These are phyloP conservation scores for Trypanosoma congolense DNA, from an alignment of 208 protist species.

Conservation along the genomic window DNA sequence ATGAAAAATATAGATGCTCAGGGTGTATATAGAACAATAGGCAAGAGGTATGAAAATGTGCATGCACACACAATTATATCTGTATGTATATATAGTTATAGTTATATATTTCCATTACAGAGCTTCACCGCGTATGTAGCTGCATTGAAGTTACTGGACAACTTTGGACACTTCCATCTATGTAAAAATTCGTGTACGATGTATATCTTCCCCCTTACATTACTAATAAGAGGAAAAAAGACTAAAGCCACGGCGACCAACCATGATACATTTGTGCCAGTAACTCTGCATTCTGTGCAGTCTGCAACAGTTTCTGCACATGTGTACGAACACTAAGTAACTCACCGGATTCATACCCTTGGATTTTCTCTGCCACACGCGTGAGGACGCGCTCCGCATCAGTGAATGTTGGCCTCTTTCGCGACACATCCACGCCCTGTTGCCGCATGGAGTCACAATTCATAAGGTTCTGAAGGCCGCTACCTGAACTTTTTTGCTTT, in stretches of 20 bases:
- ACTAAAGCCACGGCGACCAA: conserved; percentile 82
- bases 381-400: conserved; percentile 78
- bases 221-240: not conserved
- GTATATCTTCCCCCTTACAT: not conserved
- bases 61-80: no score
- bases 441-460: conserved; percentile 18
- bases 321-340: conserved; percentile 53
- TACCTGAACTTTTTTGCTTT: no score
- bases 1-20: no score
- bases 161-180: no score
- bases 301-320: conserved; percentile 59
- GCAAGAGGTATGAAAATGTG: no score
- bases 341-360: conserved; percentile 67
- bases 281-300: conserved; percentile 59
- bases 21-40: no score
- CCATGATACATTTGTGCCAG: conserved; percentile 71
- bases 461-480: no score
- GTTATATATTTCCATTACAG: no score
- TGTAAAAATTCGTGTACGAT: no score
- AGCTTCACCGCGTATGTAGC: no score
- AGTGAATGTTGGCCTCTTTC: conserved; percentile 24
- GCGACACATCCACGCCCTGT: conserved; percentile 20
- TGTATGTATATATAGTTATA: no score
- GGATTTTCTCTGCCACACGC: conserved; percentile 85
- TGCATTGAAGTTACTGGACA: no score